Conservation (phyloP, 1,139 yeast species). For the Candida mesenterica region DNA sequence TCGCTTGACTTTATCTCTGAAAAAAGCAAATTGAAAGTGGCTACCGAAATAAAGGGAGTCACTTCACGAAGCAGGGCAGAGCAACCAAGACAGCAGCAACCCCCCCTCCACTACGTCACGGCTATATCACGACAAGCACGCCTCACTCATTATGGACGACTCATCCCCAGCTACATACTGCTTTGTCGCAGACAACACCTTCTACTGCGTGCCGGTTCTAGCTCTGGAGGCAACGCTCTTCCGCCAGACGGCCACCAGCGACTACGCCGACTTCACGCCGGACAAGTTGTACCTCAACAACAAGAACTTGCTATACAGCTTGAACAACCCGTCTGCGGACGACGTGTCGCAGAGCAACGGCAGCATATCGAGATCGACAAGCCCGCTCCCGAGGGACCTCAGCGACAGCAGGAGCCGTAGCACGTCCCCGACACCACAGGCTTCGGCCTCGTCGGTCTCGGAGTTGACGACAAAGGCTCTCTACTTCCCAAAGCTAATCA, state of each 20-base stretch:
- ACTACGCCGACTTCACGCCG: conserved; percentile 20
- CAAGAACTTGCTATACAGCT: conserved; percentile 38
- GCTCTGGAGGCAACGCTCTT: conserved; percentile 10
- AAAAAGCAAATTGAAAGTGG: too few species aligned
- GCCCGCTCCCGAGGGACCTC: conserved; percentile 2
- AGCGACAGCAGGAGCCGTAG: not conserved
- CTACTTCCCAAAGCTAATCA: conserved; percentile 37
- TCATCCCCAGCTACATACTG: conserved; percentile 36
- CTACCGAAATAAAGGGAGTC: too few species aligned
- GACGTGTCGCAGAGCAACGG: conserved; percentile 2
- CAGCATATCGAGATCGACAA: conserved; percentile 11
- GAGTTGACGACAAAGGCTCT: conserved; percentile 21
- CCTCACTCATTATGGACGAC: conserved; percentile 1
- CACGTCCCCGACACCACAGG: not conserved
- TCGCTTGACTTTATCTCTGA: too few species aligned
- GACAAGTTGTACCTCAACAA: conserved; percentile 32
- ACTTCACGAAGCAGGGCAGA: too few species aligned
- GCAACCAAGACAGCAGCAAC: too few species aligned
- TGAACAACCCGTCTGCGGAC: conserved; percentile 39
- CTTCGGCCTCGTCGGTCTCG: not conserved
- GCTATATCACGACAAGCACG: too few species aligned
- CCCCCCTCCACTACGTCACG: too few species aligned
- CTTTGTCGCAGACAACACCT: conserved; percentile 36
- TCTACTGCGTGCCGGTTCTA: conserved; percentile 38
- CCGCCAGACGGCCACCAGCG: conserved; percentile 19